Base-by-base conservation (phyloP, 345 rosid species). In the Dovyalis caffra region DNA sequence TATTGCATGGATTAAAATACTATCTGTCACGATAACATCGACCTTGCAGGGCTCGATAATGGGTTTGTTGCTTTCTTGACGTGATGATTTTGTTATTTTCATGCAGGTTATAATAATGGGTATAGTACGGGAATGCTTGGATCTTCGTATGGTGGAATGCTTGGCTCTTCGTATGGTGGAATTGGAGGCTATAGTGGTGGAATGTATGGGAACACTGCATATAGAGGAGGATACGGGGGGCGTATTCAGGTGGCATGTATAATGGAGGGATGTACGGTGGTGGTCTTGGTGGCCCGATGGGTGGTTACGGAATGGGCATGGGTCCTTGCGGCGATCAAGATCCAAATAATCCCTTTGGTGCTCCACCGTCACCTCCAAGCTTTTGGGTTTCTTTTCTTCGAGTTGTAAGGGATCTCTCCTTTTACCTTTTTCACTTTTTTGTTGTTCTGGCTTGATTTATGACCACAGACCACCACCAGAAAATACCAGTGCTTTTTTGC, bases 361-460 rank as follows among this genome's bases (percentile, higher is more conserved):
- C 80, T 76, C 97, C 98, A 34, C 75, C 98, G 38, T 87, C 95
- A 69, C 98, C 99, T n/a, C 99, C 99, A 28, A 91, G 99, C 68
- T 93, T 96, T 77, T 96, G 99, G 99, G 88, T 96, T 72, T 93
- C 98, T 70, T 93, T 96, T 80, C 93, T 93, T 67, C 88, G 83
- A 2, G 97, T 93, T 95, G 99, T 96, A 82, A 81, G 85, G 28
- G 49, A 70, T 64, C 51, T 66, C 47, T 7, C 16, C 25, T 7
- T 28, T 11, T 63, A 0, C n/a, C 8, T 33, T 15, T 14, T 21
- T 12, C 15, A 25, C 31, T 15, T 23, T 38, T 5, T 28, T 34
- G 64, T 43, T 65, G 29, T 2, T 61, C 64, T 58, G 25, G 20
- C 58, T 37, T 60, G 18, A 11, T 21, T 14, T 38, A 2, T 15